A percentile compares a stretch with the other conserved stretches of the same genome.
Evolutionary conservation across 495 filamentous ascomycete genomes (phyloP).

Genomic region (Thozetella sp.): DNA sequence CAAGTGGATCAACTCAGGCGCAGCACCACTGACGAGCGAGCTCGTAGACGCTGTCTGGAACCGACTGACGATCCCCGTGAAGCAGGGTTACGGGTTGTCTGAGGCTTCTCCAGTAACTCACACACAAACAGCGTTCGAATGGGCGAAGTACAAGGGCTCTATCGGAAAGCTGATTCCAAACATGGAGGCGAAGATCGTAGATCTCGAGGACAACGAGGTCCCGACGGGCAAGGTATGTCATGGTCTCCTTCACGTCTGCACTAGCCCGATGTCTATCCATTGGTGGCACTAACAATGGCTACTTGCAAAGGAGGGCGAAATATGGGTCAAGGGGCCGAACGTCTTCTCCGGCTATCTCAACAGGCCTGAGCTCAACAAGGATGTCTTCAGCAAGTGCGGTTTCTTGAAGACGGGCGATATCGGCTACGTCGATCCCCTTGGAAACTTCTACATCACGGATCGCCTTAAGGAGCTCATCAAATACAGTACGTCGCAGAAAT

Average conservation of each 20-base stretch:
- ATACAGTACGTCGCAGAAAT: conserved; percentile 48
- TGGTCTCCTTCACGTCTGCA: neutral
- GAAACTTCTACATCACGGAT: conserved; percentile 62
- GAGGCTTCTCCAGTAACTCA: conserved; percentile 51
- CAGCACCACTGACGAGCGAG: conserved; percentile 82
- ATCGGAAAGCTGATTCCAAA: conserved; percentile 78
- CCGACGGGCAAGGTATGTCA: conserved; percentile 33
- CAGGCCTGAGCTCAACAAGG: conserved; percentile 58
- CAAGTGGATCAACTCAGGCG: conserved; percentile 83
- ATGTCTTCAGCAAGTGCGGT: conserved; percentile 65
- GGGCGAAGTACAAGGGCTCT: conserved; percentile 71
- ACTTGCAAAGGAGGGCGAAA: conserved; percentile 54
- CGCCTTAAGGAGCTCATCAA: conserved; percentile 85
- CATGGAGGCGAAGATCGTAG: conserved; percentile 78
- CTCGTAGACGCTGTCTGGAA: conserved; percentile 73
- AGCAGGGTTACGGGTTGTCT: conserved; percentile 54
- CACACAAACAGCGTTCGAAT: conserved; percentile 68
- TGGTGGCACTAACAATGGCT: neutral
- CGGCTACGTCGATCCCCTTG: conserved; percentile 52
- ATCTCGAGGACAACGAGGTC: conserved; percentile 57
- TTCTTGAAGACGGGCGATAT: conserved; percentile 81
- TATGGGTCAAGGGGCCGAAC: conserved; percentile 73
- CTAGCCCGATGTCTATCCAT: neutral
- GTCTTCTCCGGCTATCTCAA: conserved; percentile 78
- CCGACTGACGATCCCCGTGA: conserved; percentile 66